Conservation (phyloP, 306 rosid genomes). For the Sechiopsis laciniata region DNA sequence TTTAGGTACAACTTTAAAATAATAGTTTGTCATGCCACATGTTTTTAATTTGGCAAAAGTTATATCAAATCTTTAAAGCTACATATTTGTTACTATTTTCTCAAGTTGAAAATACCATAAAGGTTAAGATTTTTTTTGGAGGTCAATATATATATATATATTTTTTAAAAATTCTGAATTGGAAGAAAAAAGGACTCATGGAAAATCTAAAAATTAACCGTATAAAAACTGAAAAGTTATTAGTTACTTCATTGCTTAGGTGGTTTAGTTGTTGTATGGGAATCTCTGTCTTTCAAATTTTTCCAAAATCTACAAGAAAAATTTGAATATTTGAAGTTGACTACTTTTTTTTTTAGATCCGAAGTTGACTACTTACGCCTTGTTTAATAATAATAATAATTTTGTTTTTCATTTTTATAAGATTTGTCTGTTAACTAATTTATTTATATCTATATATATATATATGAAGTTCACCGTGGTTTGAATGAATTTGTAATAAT, state of each 20-base stretch:
- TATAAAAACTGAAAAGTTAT: not conserved
- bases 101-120: not conserved
- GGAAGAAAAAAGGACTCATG: not conserved
- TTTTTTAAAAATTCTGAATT: not conserved
- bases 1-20: not conserved
- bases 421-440: not conserved
- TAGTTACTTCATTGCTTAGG: not conserved
- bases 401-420: not conserved
- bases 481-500: too few relatives aligned
- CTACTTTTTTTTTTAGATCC: too few relatives aligned
- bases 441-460: too few relatives aligned
- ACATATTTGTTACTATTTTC: not conserved
- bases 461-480: too few relatives aligned
- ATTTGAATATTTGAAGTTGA: not conserved
- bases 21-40: constrained; percentile 6
- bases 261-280: not conserved
- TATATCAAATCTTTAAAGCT: not conserved
- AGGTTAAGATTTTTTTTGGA: not conserved
- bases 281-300: not conserved
- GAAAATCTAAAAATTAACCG: not conserved
- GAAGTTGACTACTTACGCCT: not conserved
- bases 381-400: not conserved
- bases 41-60: not conserved
- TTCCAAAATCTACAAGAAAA: not conserved
- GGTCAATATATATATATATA: not conserved